phyloP scores from a whole-genome alignment of 108 stramenopile species.

The Skeletonema marinoi region DNA sequence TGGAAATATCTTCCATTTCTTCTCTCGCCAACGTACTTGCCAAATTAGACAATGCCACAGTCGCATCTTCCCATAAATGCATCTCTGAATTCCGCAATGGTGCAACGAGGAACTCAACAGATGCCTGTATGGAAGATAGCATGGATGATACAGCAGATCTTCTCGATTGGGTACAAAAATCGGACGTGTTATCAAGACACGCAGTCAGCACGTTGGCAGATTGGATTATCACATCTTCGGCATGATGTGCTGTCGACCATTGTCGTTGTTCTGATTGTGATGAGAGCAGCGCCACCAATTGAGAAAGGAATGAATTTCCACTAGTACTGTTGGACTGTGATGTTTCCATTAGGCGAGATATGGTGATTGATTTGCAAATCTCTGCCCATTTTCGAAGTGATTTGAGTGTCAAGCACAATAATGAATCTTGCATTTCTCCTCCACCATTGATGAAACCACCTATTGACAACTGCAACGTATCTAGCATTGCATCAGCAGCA shows the following conservation, averaged over 20 bases:
- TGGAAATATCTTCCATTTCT: constrained; percentile 48
- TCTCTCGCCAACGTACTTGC: constrained; percentile 53
- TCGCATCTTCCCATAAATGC: constrained; percentile 50
- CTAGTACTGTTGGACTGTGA: constrained; percentile 9
- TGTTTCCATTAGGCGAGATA: constrained; percentile 29
- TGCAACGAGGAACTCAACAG: constrained; percentile 36
- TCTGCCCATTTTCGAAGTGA: constrained; percentile 37
- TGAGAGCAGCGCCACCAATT: constrained; percentile 51
- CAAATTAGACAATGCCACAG: constrained; percentile 47
- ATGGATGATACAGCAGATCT: constrained; percentile 31
- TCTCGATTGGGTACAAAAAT: constrained; percentile 49
- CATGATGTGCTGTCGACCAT: constrained; percentile 17
- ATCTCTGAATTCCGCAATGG: constrained; percentile 35
- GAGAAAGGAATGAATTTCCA: constrained; percentile 23
- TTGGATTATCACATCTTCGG: constrained; percentile 23
- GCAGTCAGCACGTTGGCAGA: constrained; percentile 46
- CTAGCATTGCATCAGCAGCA: constrained; percentile 6
- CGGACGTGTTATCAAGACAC: constrained; percentile 35
- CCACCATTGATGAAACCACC: not conserved
- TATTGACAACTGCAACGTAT: constrained; percentile 9
- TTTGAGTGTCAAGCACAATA: constrained; percentile 32
- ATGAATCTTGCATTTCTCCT: constrained; percentile 8
- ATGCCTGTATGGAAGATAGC: constrained; percentile 37
- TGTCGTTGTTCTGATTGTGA: constrained; percentile 18
- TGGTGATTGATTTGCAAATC: constrained; percentile 25